phyloP scores from a whole-genome alignment of 345 rosid species.

The Arabis alpina region DNA sequence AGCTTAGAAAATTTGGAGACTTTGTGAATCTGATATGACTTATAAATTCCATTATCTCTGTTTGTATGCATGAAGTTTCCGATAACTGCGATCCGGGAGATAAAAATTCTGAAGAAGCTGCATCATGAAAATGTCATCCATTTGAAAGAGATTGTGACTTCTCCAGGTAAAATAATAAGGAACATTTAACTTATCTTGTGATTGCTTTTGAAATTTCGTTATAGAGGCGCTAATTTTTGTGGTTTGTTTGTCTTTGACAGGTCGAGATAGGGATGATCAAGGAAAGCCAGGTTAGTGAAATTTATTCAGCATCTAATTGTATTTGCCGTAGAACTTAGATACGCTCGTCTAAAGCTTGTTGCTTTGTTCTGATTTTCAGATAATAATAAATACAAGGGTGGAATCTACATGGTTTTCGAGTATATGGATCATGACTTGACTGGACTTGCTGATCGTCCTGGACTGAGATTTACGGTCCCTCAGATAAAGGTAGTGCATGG shows the following conservation, averaged over 20 bases:
- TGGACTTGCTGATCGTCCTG: conserved; percentile 96
- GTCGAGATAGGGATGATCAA: conserved; percentile 87
- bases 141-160: conserved; percentile 61
- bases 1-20: not conserved
- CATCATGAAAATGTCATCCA: conserved; percentile 60
- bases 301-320: not conserved
- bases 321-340: not conserved
- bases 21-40: not conserved
- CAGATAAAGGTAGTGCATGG: conserved; percentile 77
- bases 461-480: conserved; percentile 88
- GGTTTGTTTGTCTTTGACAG: conserved; percentile 41
- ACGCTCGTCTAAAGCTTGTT: conserved; percentile 1
- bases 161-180: conserved; percentile 44
- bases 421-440: conserved; percentile 99
- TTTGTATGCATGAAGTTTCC: conserved; percentile 49
- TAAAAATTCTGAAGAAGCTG: conserved; percentile 58
- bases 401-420: conserved; percentile 96
- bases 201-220: not conserved
- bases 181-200: not conserved
- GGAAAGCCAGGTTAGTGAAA: conserved; percentile 64
- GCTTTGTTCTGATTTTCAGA: conserved; percentile 48
- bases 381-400: conserved; percentile 95
- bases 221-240: not conserved
- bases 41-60: not conserved
- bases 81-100: conserved; percentile 60